These are phyloP conservation scores for Discostella pseudostelligera DNA, from an alignment of 108 stramenopile species.

Conservation along the genomic window DNA sequence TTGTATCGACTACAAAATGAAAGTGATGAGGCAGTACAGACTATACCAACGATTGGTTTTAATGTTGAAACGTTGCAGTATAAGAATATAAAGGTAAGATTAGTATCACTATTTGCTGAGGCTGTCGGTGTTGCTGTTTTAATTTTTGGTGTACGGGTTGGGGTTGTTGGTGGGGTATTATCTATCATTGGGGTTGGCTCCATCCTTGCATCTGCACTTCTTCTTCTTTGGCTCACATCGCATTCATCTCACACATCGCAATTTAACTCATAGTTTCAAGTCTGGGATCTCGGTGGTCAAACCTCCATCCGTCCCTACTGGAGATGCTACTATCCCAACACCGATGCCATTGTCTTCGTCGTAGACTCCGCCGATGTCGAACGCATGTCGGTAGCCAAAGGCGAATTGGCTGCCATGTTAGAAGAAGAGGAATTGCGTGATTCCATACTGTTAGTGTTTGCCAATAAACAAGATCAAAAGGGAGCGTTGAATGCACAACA, in stretches of 20 bases:
- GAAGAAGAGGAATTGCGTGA: slow-evolving; percentile 97
- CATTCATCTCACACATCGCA: background rate
- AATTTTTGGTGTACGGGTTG: background rate
- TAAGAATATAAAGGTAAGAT: slow-evolving; percentile 97
- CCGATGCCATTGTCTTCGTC: slow-evolving; percentile 99
- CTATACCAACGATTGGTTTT: slow-evolving; percentile 99
- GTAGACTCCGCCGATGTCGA: slow-evolving; percentile 98
- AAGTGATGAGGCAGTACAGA: slow-evolving; percentile 93
- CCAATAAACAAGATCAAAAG: slow-evolving; percentile 99
- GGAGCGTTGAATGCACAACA: slow-evolving; percentile 97
- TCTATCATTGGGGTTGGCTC: no score
- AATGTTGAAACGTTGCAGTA: slow-evolving; percentile 99
- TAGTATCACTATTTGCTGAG: background rate
- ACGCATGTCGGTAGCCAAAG: slow-evolving; percentile 91
- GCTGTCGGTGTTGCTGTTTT: background rate
- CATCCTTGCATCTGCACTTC: background rate
- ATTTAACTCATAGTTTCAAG: slow-evolving; percentile 85
- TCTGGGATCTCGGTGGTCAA: slow-evolving; percentile 99
- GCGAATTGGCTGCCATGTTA: slow-evolving; percentile 96
- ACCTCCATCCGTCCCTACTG: slow-evolving; percentile 99
- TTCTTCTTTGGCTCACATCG: background rate
- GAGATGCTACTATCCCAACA: slow-evolving; percentile 99
- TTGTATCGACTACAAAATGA: slow-evolving; percentile 92
- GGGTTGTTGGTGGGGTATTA: background rate
- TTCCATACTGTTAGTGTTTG: slow-evolving; percentile 97